Conservation (phyloP, 2,329 filamentous ascomycete genomes). For the Nectriaceae sp. region DNA sequence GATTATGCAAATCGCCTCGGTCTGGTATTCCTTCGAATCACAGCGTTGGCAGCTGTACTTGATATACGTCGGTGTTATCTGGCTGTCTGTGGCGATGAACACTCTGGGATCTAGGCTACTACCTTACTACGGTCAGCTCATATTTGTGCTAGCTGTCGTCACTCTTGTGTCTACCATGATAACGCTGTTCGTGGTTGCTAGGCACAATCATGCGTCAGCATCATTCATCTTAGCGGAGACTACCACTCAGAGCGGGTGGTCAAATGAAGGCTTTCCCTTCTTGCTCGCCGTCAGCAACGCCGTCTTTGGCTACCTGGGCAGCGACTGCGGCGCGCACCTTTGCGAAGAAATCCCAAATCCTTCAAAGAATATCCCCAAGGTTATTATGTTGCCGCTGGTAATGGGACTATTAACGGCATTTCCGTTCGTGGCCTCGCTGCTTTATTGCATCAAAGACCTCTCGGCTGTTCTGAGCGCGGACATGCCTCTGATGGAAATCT, state of each 20-base stretch:
- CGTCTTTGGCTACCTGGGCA: conserved; percentile 21
- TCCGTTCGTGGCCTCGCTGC: conserved; percentile 16
- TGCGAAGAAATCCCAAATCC: conserved; percentile 27
- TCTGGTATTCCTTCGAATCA: conserved; percentile 50
- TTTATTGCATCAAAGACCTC: conserved; percentile 18
- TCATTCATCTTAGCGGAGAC: conserved; percentile 17
- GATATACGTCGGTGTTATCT: conserved; percentile 64
- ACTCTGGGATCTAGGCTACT: conserved; percentile 48
- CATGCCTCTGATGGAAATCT: conserved; percentile 22
- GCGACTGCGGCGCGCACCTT: conserved; percentile 24
- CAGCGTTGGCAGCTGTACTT: conserved; percentile 69
- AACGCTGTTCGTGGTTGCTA: conserved; percentile 9
- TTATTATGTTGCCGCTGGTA: conserved; percentile 21
- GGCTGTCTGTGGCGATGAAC: conserved; percentile 62
- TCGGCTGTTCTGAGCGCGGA: conserved; percentile 17
- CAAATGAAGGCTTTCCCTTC: conserved; percentile 17
- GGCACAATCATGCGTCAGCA: conserved; percentile 6
- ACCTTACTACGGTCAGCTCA: conserved; percentile 17
- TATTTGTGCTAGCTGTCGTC: conserved; percentile 11
- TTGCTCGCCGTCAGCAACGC: conserved; percentile 16
- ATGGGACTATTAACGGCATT: conserved; percentile 24
- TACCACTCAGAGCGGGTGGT: conserved; percentile 14
- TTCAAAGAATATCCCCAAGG: conserved; percentile 21
- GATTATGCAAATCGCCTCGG: conserved; percentile 18
- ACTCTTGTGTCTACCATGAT: conserved; percentile 14